Evolutionary conservation across 352 stramenopile species (phyloP).

Genomic region (Pythium dissimile): DNA sequence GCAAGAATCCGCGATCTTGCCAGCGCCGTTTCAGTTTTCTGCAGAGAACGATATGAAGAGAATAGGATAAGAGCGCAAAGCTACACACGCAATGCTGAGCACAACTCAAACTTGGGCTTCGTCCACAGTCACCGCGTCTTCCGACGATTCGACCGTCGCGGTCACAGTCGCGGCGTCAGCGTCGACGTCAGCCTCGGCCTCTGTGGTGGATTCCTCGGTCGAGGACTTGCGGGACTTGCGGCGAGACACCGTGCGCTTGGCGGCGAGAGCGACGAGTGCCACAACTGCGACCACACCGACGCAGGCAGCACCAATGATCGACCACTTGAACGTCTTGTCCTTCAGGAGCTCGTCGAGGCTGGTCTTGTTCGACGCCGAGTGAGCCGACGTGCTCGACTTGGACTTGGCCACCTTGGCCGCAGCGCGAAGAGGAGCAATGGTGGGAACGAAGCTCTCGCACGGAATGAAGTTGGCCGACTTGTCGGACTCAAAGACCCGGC

Average conservation of each 20-base stretch:
- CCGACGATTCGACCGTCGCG: not conserved
- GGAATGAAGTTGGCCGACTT: slow-evolving; percentile 8
- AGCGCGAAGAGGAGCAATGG: slow-evolving; percentile 4
- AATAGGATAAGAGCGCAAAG: slow-evolving; percentile 1
- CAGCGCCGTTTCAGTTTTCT: slow-evolving; percentile 16
- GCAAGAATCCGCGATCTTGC: not conserved
- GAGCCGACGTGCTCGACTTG: too few relatives aligned
- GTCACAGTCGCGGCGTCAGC: not conserved
- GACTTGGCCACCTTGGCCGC: not conserved
- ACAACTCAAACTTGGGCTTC: slow-evolving; percentile 4
- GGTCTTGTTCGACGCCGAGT: not conserved
- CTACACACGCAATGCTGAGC: slow-evolving; percentile 2
- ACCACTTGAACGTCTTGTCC: slow-evolving; percentile 18
- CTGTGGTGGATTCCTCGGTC: not conserved
- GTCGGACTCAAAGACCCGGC: slow-evolving; percentile 1
- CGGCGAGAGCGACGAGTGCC: slow-evolving; percentile 20
- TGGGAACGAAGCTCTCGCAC: not conserved
- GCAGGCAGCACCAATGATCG: slow-evolving; percentile 7
- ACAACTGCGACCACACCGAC: slow-evolving; percentile 32
- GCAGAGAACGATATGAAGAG: slow-evolving; percentile 13
- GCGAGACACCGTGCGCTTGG: slow-evolving; percentile 23
- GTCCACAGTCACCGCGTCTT: not conserved
- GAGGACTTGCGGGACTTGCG: not conserved
- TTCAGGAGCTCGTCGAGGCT: slow-evolving; percentile 11
- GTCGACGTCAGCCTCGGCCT: not conserved